Percentiles rank a stretch among this genome's conserved stretches.
Evolutionary conservation across 345 rosid species (phyloP).

Genomic region (Eucalyptus sp.): DNA sequence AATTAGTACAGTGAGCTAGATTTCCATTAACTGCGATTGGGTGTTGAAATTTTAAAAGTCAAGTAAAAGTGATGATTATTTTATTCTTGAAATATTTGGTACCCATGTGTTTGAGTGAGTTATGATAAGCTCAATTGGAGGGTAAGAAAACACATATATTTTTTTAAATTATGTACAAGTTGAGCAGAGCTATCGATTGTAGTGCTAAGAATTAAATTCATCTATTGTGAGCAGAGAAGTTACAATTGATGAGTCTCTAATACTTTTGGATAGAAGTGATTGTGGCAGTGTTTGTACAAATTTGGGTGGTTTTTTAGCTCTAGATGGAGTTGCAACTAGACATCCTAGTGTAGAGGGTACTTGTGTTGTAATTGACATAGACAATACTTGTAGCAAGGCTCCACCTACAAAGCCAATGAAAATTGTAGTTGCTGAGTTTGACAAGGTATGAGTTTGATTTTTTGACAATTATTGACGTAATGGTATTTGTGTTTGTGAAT

Average conservation of each 20-base stretch:
- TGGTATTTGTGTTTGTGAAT: background rate
- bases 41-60: background rate
- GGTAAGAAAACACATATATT: background rate
- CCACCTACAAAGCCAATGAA: background rate
- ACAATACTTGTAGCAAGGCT: background rate
- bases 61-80: background rate
- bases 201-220: background rate
- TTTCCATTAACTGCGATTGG: background rate
- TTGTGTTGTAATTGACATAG: background rate
- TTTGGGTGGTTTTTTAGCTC: background rate
- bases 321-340: background rate
- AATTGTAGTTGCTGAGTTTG: background rate
- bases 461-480: background rate
- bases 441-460: too few relatives aligned
- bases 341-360: background rate
- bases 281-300: background rate
- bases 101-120: background rate
- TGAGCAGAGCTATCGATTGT: background rate
- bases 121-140: background rate
- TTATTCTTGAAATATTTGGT: background rate
- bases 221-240: fast-evolving
- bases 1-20: background rate
- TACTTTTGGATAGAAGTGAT: background rate
- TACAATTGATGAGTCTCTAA: background rate
- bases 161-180: background rate